phyloP scores from a whole-genome alignment of 345 rosid species.

The Salix caprea region DNA sequence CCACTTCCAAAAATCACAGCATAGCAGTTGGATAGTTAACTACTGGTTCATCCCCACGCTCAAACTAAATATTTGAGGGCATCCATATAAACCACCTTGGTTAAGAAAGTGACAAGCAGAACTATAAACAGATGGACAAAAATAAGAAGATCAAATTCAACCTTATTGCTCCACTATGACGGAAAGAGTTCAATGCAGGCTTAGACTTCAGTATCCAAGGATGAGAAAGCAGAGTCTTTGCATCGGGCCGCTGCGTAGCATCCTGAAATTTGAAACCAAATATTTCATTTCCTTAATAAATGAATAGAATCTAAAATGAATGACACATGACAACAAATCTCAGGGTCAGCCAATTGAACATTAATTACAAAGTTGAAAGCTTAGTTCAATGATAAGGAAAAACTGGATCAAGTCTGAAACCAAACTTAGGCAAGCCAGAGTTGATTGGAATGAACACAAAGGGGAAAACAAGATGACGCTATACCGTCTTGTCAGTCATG shows the following conservation, averaged over 20 bases:
- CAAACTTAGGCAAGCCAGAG: background rate
- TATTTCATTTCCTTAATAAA: background rate
- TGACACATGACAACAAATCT: background rate
- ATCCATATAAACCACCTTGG: background rate
- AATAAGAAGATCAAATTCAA: slow-evolving; percentile 14
- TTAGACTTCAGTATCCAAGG: slow-evolving; percentile 91
- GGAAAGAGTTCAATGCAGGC: slow-evolving; percentile 83
- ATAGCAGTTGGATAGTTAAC: background rate
- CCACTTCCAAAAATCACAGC: background rate
- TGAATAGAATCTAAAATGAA: background rate
- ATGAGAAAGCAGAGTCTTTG: slow-evolving; percentile 92
- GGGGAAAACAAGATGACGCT: background rate
- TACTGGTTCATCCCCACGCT: background rate
- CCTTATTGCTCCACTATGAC: slow-evolving; percentile 79
- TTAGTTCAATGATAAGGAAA: background rate
- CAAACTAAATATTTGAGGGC: background rate
- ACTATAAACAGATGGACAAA: background rate
- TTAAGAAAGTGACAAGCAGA: background rate
- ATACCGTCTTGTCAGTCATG: background rate
- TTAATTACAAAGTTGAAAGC: background rate
- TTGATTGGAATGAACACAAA: background rate
- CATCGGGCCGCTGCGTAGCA: slow-evolving; percentile 97
- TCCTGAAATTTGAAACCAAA: slow-evolving; percentile 50
- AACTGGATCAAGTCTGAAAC: background rate
- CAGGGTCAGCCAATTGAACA: background rate